phyloP scores from a whole-genome alignment of 2,329 filamentous ascomycete species.

The Trichothecium roseum region DNA sequence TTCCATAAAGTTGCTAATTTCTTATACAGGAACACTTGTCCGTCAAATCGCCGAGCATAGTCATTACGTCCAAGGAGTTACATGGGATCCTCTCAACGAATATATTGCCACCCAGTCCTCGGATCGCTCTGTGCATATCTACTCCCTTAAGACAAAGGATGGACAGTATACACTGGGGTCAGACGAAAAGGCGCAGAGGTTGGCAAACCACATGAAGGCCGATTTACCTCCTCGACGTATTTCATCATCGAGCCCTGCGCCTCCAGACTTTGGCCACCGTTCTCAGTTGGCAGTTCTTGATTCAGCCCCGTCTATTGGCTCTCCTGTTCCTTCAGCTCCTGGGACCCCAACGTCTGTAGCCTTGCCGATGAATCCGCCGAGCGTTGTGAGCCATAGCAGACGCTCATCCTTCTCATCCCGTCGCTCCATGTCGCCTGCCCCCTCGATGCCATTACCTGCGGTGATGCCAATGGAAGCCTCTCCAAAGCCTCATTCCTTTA shows the following conservation, averaged over 20 bases:
- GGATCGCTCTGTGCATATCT: constrained; percentile 95
- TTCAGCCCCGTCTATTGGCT: constrained; percentile 53
- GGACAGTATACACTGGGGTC: constrained; percentile 75
- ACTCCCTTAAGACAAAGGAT: constrained; percentile 91
- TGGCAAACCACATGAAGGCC: constrained; percentile 70
- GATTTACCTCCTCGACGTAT: constrained; percentile 87
- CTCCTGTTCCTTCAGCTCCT: constrained; percentile 81
- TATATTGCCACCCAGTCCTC: constrained; percentile 98
- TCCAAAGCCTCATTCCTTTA: constrained; percentile 59
- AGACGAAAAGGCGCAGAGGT: constrained; percentile 61
- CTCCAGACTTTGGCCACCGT: constrained; percentile 66
- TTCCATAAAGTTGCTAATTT: constrained; percentile 2
- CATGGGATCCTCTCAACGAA: constrained; percentile 97
- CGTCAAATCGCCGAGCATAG: constrained; percentile 95
- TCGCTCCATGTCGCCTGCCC: constrained; percentile 84
- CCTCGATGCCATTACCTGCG: constrained; percentile 85
- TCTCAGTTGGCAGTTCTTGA: constrained; percentile 48
- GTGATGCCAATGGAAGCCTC: constrained; percentile 91
- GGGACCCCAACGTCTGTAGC: constrained; percentile 86
- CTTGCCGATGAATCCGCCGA: constrained; percentile 91
- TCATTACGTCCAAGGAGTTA: constrained; percentile 95
- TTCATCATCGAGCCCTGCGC: constrained; percentile 84
- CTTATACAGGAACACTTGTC: constrained; percentile 47
- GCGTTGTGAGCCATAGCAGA: constrained; percentile 78
- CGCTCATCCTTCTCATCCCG: constrained; percentile 88